Conservation (phyloP, 1,284 basidiomycete species). For the Calocybe gambosa region DNA sequence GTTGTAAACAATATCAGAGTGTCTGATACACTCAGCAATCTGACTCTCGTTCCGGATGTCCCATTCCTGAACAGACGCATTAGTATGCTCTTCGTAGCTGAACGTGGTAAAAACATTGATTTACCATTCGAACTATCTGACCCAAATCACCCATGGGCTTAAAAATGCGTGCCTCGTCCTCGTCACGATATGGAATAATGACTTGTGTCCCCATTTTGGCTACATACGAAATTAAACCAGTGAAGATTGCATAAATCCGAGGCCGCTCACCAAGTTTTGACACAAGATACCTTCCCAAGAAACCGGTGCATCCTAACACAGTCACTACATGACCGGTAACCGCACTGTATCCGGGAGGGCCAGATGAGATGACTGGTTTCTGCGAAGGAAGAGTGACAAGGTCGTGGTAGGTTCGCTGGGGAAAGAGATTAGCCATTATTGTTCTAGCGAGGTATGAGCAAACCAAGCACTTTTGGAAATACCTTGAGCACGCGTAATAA, state of each 20-base stretch:
- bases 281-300: slow-evolving; percentile 92
- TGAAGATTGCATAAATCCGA: background rate
- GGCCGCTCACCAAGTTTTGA: slow-evolving; percentile 73
- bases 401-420: slow-evolving; percentile 68
- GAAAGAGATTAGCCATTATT: slow-evolving; percentile 3
- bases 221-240: slow-evolving; percentile 24
- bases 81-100: background rate
- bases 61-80: slow-evolving; percentile 69
- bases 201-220: slow-evolving; percentile 93
- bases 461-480: slow-evolving; percentile 37
- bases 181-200: slow-evolving; percentile 92
- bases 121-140: slow-evolving; percentile 90
- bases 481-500: slow-evolving; percentile 40
- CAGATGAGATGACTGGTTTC: slow-evolving; percentile 68
- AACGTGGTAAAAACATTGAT: slow-evolving; percentile 16
- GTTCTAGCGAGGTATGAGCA: background rate
- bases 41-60: slow-evolving; percentile 84
- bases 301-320: slow-evolving; percentile 96
- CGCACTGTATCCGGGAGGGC: slow-evolving; percentile 82
- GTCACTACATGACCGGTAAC: slow-evolving; percentile 89
- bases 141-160: slow-evolving; percentile 95
- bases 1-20: slow-evolving; percentile 98
- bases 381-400: slow-evolving; percentile 52
- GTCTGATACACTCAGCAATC: slow-evolving; percentile 90
- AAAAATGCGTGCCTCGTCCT: slow-evolving; percentile 89